Conservation (phyloP, 306 rosid genomes). For the Quercus dentata region DNA sequence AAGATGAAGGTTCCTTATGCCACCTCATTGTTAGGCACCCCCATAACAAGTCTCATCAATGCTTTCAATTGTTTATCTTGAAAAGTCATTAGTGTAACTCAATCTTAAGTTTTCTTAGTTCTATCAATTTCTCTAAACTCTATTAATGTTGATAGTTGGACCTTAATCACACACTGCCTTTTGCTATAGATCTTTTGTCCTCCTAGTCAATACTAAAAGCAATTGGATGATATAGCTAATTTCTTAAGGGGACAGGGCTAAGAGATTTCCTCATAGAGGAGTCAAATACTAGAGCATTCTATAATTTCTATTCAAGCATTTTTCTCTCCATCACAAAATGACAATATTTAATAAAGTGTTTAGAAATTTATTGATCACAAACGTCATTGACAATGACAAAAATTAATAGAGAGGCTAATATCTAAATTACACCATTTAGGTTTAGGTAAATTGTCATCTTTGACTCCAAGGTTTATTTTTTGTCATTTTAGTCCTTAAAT, state of each 20-base stretch:
- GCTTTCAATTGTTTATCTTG: not conserved
- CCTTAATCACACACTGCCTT: not conserved
- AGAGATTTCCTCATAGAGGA: not conserved
- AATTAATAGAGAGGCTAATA: not conserved
- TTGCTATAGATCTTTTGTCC: not conserved
- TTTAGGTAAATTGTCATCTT: no score
- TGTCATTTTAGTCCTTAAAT: no score
- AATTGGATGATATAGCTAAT: not conserved
- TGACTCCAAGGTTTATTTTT: no score
- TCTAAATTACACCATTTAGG: no score
- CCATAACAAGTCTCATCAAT: not conserved
- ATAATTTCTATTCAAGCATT: no score
- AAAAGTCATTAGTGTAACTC: not conserved
- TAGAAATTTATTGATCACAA: no score
- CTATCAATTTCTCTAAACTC: not conserved
- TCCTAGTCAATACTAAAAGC: not conserved
- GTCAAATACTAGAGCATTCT: not conserved
- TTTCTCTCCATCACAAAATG: no score
- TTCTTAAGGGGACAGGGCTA: not conserved
- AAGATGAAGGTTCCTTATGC: not conserved
- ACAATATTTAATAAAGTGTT: no score
- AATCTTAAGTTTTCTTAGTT: not conserved
- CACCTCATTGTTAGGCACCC: not conserved
- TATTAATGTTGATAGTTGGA: not conserved
- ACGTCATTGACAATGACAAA: not conserved